Conservation (phyloP, 164 flowering plant genomes). For the Santalum album region DNA sequence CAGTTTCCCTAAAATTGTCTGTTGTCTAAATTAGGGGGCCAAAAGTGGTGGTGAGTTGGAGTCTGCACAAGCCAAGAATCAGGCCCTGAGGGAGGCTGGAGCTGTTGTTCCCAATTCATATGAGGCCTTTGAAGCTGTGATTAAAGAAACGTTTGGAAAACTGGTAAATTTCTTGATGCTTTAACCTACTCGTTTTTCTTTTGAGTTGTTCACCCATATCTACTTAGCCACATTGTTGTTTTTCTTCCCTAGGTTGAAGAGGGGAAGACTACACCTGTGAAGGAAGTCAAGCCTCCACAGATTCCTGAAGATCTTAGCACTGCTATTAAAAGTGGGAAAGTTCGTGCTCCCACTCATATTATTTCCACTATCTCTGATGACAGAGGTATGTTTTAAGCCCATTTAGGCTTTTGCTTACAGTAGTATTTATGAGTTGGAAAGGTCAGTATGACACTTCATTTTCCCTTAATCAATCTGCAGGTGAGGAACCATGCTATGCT, state of each 20-base stretch:
- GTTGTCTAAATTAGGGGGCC: conserved; percentile 55
- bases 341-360: conserved; percentile 98
- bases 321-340: conserved; percentile 96
- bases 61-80: conserved; percentile 97
- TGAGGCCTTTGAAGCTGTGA: conserved; percentile 80
- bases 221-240: background rate
- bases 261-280: conserved; percentile 70
- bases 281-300: conserved; percentile 83
- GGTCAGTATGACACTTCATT: conserved; percentile 3
- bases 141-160: conserved; percentile 87
- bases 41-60: conserved; percentile 99
- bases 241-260: conserved; percentile 45
- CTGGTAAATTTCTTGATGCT: conserved; percentile 41
- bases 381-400: conserved; percentile 46
- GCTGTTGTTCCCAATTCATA: conserved; percentile 94
- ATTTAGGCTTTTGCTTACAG: background rate
- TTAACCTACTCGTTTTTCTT: background rate
- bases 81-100: conserved; percentile 90
- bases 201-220: no score
- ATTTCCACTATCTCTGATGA: conserved; percentile 98
- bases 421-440: background rate
- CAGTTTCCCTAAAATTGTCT: conserved; percentile 6
- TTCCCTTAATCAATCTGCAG: conserved; percentile 26
- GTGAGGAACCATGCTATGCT: conserved; percentile 92
- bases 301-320: conserved; percentile 95